A percentile compares a stretch with the other conserved stretches of the same genome.
These are phyloP conservation scores for Henckelia pumila DNA, from an alignment of 257 asterid species.

Conservation along the genomic window DNA sequence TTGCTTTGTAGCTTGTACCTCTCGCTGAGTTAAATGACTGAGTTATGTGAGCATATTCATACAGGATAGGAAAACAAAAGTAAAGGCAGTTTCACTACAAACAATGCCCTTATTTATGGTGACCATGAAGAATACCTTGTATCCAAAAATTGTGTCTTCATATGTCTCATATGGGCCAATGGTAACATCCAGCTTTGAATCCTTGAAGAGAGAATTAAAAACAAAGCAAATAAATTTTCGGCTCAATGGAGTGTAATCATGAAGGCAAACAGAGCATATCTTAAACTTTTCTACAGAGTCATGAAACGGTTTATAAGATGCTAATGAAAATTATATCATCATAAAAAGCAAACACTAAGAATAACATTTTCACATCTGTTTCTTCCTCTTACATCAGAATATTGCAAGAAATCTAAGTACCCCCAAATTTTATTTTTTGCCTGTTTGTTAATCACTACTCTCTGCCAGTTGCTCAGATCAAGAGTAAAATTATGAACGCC, in stretches of 20 bases:
- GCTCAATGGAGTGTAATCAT: background rate
- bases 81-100: background rate
- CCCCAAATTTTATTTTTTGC: background rate
- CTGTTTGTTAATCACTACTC: background rate
- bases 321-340: slow-evolving; percentile 8
- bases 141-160: slow-evolving; percentile 87
- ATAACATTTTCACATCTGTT: slow-evolving; percentile 3
- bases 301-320: background rate
- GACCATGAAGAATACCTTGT: slow-evolving; percentile 58
- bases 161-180: slow-evolving; percentile 98
- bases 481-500: background rate
- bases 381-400: slow-evolving; percentile 15
- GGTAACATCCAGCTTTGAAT: slow-evolving; percentile 89
- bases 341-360: slow-evolving; percentile 1
- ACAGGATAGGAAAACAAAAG: background rate
- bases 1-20: background rate
- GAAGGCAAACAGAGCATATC: slow-evolving; percentile 11
- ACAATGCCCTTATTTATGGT: background rate
- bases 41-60: background rate
- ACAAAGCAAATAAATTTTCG: slow-evolving; percentile 10
- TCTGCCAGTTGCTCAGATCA: background rate
- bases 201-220: slow-evolving; percentile 39
- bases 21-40: background rate
- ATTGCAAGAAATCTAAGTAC: background rate
- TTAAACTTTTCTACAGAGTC: slow-evolving; percentile 3